Evolutionary conservation across 2,329 filamentous ascomycete species (phyloP).

Genomic region (Myriosclerotinia duriaeana): DNA sequence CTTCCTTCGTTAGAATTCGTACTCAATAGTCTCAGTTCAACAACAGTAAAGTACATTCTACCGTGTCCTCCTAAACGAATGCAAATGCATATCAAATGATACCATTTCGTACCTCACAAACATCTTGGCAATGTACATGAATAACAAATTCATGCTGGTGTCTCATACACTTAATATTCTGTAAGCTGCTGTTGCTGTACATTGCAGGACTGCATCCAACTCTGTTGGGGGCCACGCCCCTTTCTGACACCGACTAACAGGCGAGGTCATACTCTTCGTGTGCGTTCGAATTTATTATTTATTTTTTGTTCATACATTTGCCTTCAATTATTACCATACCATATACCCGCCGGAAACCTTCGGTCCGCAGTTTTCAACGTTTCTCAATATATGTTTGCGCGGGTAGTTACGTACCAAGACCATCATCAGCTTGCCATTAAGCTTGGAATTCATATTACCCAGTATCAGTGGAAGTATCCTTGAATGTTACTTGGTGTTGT

Average conservation of each 20-base stretch:
- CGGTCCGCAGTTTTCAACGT: neutral
- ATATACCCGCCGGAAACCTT: neutral
- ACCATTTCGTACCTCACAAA: neutral
- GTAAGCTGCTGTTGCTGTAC: neutral
- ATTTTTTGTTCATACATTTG: neutral
- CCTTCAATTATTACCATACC: neutral
- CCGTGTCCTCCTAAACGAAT: no score
- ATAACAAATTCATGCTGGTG: neutral
- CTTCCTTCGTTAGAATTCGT: neutral
- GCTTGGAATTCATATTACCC: neutral
- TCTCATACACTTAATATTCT: neutral
- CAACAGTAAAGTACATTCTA: neutral
- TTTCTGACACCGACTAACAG: constrained; percentile 10
- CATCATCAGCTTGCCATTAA: neutral
- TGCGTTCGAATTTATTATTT: neutral
- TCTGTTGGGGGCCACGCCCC: constrained; percentile 10
- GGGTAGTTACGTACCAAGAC: constrained; percentile 1
- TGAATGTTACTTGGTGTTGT: neutral
- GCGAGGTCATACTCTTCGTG: constrained; percentile 1
- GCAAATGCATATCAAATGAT: constrained; percentile 3
- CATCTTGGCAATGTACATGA: constrained; percentile 12
- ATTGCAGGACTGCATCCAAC: neutral
- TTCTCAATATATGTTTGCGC: neutral
- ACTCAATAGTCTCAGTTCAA: neutral
- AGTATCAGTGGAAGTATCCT: constrained; percentile 13